Conservation (phyloP, 164 flowering plant species). For the Kingdonia uniflora region DNA sequence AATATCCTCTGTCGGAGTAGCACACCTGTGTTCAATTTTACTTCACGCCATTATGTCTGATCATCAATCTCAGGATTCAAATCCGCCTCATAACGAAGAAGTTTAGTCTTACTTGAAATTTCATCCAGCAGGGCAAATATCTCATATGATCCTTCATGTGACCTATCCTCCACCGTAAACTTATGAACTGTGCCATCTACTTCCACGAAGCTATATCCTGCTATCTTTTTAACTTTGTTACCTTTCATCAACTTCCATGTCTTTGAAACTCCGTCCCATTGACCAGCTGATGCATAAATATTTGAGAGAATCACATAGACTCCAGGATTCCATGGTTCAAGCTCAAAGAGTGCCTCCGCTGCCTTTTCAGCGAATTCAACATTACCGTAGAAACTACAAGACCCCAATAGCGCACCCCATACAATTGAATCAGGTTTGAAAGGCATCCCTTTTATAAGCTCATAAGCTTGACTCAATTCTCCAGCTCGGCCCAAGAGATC, state of each 20-base stretch:
- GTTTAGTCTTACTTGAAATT: conserved; percentile 33
- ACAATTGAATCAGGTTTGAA: conserved; percentile 68
- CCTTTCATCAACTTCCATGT: conserved; percentile 61
- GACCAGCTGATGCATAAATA: conserved; percentile 53
- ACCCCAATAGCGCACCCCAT: conserved; percentile 79
- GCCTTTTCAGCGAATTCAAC: conserved; percentile 69
- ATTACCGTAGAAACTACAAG: conserved; percentile 64
- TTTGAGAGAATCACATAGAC: conserved; percentile 77
- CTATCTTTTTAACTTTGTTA: conserved; percentile 44
- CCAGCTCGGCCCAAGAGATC: conserved; percentile 86
- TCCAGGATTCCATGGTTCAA: conserved; percentile 87
- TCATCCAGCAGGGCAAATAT: conserved; percentile 41
- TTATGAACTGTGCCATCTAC: conserved; percentile 47
- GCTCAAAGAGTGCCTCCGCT: conserved; percentile 47
- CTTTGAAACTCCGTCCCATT: conserved; percentile 68
- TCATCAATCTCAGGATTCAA: conserved; percentile 15
- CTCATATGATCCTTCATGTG: conserved; percentile 44
- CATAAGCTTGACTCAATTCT: conserved; percentile 44
- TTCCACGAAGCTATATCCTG: conserved; percentile 73
- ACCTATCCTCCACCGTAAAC: conserved; percentile 67
- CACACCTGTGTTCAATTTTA: no score
- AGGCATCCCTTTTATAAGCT: conserved; percentile 57
- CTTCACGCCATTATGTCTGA: conserved; percentile 5
- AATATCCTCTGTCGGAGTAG: no score
- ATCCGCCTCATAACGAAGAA: conserved; percentile 7